Conservation (phyloP, 495 filamentous ascomycete genomes). For the Pyronema omphalodes region DNA sequence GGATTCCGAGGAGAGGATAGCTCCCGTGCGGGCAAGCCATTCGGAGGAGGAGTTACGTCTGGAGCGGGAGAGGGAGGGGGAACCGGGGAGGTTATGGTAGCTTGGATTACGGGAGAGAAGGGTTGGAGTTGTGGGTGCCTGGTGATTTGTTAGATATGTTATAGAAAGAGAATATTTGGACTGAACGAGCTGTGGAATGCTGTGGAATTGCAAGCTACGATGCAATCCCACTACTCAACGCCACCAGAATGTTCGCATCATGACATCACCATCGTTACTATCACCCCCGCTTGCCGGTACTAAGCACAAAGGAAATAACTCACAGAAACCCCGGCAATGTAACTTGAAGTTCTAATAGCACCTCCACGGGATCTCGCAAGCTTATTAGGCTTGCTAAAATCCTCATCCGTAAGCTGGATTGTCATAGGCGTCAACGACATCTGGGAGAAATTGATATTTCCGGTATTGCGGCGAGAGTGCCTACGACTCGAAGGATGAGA, state of each 20-base stretch:
- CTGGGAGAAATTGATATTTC: conserved; percentile 20
- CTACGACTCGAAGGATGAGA: conserved; percentile 3
- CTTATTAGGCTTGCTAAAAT: conserved; percentile 3
- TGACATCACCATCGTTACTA: too few species aligned
- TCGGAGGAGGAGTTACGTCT: conserved; percentile 34
- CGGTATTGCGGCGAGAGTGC: conserved; percentile 21
- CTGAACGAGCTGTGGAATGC: conserved; percentile 6
- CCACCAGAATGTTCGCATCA: too few species aligned
- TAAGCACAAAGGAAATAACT: too few species aligned
- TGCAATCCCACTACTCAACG: too few species aligned
- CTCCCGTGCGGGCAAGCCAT: conserved; percentile 59
- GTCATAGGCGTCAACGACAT: conserved; percentile 21
- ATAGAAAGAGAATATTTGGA: neutral
- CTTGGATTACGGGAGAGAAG: conserved; percentile 32
- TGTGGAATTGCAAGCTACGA: too few species aligned
- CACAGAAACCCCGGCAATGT: too few species aligned
- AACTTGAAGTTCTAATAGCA: too few species aligned
- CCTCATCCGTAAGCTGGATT: conserved; percentile 15
- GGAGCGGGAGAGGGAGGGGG: conserved; percentile 18
- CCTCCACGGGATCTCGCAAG: too few species aligned
- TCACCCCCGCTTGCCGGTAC: too few species aligned
- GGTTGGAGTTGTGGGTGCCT: conserved; percentile 38
- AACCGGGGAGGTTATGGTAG: conserved; percentile 25
- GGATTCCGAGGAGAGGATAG: conserved; percentile 47
- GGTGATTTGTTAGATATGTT: conserved; percentile 2